These are phyloP conservation scores for Sarcocystis neurona DNA, from an alignment of 169 alveolate genomes.

Conservation along the genomic window DNA sequence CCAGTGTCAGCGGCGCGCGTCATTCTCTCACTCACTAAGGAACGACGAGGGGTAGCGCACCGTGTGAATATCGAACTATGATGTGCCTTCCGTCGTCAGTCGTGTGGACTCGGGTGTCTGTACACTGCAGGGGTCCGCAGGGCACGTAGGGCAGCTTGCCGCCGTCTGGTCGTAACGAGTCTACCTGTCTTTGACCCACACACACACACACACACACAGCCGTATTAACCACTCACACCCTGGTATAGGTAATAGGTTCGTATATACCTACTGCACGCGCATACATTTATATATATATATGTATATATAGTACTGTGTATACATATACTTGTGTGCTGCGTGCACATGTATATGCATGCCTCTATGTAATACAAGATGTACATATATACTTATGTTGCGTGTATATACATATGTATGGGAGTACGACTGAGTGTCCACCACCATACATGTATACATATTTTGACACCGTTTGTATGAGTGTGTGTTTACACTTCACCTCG, in stretches of 20 bases:
- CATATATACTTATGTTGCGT: constrained; percentile 10
- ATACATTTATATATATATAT: constrained; percentile 18
- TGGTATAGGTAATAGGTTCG: not conserved
- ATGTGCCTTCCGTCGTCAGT: no score
- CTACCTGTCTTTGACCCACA: no score
- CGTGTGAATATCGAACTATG: no score
- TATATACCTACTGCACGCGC: not conserved
- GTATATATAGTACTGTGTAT: not conserved
- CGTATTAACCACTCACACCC: no score
- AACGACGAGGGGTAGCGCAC: no score
- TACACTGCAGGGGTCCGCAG: no score
- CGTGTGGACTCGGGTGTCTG: no score
- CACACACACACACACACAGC: constrained; percentile 5
- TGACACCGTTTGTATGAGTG: not conserved
- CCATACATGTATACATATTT: no score
- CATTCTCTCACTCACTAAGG: no score
- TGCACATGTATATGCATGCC: not conserved
- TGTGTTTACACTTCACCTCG: not conserved
- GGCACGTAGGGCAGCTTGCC: no score
- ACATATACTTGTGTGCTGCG: not conserved
- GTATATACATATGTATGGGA: not conserved
- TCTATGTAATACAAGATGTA: not conserved
- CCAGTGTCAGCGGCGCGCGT: no score
- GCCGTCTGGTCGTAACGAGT: no score
- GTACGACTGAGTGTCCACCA: not conserved